phyloP scores from a whole-genome alignment of 352 stramenopile species.

The Phytophthora podocarpi region DNA sequence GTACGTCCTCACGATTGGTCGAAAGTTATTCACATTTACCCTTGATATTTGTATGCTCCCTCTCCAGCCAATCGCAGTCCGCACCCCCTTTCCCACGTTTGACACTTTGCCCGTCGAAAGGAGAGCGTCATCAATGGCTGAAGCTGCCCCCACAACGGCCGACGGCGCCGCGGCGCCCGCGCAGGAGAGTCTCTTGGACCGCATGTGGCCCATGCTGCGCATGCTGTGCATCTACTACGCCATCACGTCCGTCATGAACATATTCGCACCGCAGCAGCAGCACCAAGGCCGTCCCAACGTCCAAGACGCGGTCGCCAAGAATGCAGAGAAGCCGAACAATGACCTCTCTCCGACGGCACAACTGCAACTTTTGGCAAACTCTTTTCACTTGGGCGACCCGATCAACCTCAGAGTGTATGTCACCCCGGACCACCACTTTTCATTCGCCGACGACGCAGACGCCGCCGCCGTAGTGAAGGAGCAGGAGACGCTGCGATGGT shows the following conservation, averaged over 20 bases:
- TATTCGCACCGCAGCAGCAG: conserved; percentile 33
- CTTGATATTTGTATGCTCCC: not conserved
- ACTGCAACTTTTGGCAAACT: conserved; percentile 48
- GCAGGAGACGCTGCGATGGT: conserved; percentile 69
- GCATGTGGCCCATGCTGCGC: conserved; percentile 67
- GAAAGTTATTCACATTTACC: not conserved
- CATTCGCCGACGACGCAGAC: conserved; percentile 48
- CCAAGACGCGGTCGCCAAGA: conserved; percentile 18
- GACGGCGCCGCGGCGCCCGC: conserved; percentile 21
- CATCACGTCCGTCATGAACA: conserved; percentile 61
- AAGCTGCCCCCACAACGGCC: not conserved
- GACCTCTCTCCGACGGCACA: conserved; percentile 1
- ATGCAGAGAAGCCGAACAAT: conserved; percentile 27
- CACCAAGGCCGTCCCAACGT: not conserved
- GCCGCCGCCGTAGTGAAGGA: conserved; percentile 32
- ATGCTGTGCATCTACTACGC: conserved; percentile 87
- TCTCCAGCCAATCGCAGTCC: conserved; percentile 3
- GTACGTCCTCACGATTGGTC: not conserved
- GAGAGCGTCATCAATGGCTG: too few relatives aligned
- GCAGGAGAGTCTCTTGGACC: conserved; percentile 56
- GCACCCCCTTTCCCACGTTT: not conserved
- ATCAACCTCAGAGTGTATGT: conserved; percentile 77
- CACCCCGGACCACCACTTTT: conserved; percentile 47
- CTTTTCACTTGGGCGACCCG: conserved; percentile 56
- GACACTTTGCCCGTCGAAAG: not conserved